phyloP scores from a whole-genome alignment of 108 stramenopile species.

The Nitzschia palea region DNA sequence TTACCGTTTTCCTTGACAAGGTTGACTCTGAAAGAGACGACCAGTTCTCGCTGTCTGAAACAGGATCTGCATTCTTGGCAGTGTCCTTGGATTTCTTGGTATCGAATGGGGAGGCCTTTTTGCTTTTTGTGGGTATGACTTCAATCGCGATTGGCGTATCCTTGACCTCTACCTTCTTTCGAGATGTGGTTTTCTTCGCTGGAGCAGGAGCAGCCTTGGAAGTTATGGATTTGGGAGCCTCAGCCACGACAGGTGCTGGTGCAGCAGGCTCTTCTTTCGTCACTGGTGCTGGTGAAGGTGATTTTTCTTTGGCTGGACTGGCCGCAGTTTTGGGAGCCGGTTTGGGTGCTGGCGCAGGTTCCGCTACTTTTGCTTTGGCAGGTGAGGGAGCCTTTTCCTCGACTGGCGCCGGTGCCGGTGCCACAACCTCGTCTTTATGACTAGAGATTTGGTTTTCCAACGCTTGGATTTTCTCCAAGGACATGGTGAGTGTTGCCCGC shows the following conservation, averaged over 20 bases:
- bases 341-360: background rate
- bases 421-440: background rate
- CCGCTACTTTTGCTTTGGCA: background rate
- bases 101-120: too few relatives aligned
- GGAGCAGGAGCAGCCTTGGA: background rate
- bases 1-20: slow-evolving; percentile 39
- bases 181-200: background rate
- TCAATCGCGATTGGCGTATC: too few relatives aligned
- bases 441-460: background rate
- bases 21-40: slow-evolving; percentile 31
- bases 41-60: slow-evolving; percentile 6
- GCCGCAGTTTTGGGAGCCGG: background rate
- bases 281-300: background rate
- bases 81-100: background rate
- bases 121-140: too few relatives aligned
- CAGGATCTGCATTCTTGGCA: background rate
- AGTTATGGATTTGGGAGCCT: background rate
- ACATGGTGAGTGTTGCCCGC: too few relatives aligned
- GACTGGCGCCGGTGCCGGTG: background rate
- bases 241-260: background rate
- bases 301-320: background rate
- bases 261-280: background rate
- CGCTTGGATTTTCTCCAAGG: background rate
- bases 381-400: background rate
- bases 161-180: too few relatives aligned